Conservation (phyloP, 179 eudicot species). For the Amaranthus tricolor region DNA sequence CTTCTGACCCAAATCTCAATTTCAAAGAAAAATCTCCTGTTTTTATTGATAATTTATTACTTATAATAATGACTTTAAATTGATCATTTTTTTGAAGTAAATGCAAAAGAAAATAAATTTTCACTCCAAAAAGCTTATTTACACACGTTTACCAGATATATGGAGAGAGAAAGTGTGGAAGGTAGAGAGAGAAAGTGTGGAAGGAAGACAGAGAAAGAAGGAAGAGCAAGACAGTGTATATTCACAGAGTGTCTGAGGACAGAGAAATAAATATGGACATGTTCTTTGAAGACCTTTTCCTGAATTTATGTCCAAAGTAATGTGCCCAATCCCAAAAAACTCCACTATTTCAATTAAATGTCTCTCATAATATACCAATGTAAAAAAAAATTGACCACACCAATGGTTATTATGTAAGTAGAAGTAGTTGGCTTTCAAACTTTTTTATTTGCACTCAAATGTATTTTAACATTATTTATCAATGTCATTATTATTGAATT, state of each 20-base stretch:
- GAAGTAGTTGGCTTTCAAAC: no score
- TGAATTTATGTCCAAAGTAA: no score
- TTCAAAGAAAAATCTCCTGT: constrained; percentile 4
- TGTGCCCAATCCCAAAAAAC: no score
- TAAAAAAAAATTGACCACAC: no score
- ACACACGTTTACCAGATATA: constrained; percentile 18
- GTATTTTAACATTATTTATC: no score
- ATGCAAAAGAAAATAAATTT: background rate
- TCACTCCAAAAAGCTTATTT: constrained; percentile 10
- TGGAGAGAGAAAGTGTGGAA: constrained; percentile 10
- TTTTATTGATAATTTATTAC: background rate
- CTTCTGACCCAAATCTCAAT: constrained; percentile 26
- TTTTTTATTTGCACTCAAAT: no score
- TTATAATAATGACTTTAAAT: background rate
- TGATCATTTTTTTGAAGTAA: background rate
- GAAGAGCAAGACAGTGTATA: constrained; percentile 13
- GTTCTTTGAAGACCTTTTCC: no score
- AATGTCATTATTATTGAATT: no score
- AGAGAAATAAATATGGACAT: constrained; percentile 7
- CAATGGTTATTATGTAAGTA: no score
- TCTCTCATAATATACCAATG: no score
- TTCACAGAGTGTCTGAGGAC: constrained; percentile 43
- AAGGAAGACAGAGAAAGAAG: constrained; percentile 18
- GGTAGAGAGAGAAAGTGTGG: constrained; percentile 9
- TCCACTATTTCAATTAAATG: no score